A percentile compares a stretch with the other conserved stretches of the same genome.
These are phyloP conservation scores for Lagenidium sp. DNA, from an alignment of 352 stramenopile species.

Conservation along the genomic window DNA sequence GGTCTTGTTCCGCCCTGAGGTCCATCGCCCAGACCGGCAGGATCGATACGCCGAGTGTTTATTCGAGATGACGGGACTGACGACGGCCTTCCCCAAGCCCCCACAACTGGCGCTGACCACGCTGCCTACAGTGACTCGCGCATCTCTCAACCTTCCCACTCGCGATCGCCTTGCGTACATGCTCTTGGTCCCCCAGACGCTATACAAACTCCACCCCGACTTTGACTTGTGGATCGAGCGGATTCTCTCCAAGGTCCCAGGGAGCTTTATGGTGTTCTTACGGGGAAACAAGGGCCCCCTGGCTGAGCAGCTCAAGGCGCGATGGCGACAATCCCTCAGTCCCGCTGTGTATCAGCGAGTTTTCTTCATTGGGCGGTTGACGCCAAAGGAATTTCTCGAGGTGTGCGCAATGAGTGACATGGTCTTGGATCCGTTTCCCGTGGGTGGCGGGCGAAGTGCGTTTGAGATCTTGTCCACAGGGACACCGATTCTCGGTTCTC, in stretches of 20 bases:
- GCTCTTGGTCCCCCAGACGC: slow-evolving; percentile 49
- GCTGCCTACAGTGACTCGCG: no score
- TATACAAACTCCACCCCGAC: slow-evolving; percentile 64
- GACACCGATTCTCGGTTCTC: slow-evolving; percentile 45
- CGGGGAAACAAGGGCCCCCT: slow-evolving; percentile 17
- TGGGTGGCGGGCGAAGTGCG: slow-evolving; percentile 43
- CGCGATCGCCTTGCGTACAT: slow-evolving; percentile 13
- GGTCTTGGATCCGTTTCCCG: slow-evolving; percentile 53
- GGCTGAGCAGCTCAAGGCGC: slow-evolving; percentile 15
- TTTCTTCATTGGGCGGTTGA: slow-evolving; percentile 32
- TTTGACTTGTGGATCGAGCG: slow-evolving; percentile 40
- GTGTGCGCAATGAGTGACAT: slow-evolving; percentile 33
- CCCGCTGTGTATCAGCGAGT: slow-evolving; percentile 18
- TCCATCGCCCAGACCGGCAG: not conserved
- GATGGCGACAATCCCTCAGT: slow-evolving; percentile 17
- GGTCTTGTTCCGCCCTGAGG: slow-evolving; percentile 18
- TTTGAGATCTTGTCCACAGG: slow-evolving; percentile 55
- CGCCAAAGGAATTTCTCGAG: slow-evolving; percentile 25
- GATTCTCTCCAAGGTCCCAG: slow-evolving; percentile 15
- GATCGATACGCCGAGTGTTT: slow-evolving; percentile 37
- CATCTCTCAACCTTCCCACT: slow-evolving; percentile 7
- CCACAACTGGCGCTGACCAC: not conserved
- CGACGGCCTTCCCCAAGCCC: slow-evolving; percentile 29
- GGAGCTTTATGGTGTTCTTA: slow-evolving; percentile 30
- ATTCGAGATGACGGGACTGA: slow-evolving; percentile 47